Percentiles rank a stretch among this genome's conserved stretches.
Evolutionary conservation across 345 rosid genomes (phyloP).

Genomic region (Eucalyptus guilfoylei): DNA sequence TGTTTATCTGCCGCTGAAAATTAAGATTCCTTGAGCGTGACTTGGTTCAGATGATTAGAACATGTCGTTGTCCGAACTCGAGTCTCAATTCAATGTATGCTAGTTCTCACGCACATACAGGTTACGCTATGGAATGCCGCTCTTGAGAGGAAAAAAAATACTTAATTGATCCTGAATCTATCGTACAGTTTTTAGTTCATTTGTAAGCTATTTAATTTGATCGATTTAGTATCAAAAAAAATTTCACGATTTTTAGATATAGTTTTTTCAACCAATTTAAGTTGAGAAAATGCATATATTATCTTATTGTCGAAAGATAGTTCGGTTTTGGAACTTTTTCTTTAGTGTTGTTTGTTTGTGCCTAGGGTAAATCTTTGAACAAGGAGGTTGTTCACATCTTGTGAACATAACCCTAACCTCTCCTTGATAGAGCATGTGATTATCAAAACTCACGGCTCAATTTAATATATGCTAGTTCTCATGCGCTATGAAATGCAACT

Average conservation of each 20-base stretch:
- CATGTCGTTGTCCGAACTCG: too few relatives aligned
- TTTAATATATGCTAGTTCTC: neutral
- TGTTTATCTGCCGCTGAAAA: neutral
- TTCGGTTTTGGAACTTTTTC: neutral
- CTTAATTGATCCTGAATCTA: too few relatives aligned
- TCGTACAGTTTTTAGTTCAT: rapidly evolving
- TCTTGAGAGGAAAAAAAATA: too few relatives aligned
- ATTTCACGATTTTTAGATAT: too few relatives aligned
- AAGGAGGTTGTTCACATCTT: neutral
- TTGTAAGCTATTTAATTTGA: too few relatives aligned
- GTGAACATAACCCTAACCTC: neutral
- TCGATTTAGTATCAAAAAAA: too few relatives aligned
- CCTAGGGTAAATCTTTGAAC: neutral
- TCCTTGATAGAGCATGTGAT: neutral
- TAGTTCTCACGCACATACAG: too few relatives aligned
- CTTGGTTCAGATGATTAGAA: neutral
- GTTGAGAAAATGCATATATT: too few relatives aligned
- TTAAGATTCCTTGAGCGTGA: neutral
- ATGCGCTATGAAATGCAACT: neutral
- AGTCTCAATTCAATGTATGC: too few relatives aligned
- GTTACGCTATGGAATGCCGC: too few relatives aligned
- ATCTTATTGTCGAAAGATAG: neutral
- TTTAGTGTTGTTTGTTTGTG: neutral
- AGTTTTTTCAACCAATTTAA: too few relatives aligned
- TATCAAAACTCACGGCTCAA: neutral